phyloP scores from a whole-genome alignment of 352 stramenopile species.

The Phytophthora colocasiae region DNA sequence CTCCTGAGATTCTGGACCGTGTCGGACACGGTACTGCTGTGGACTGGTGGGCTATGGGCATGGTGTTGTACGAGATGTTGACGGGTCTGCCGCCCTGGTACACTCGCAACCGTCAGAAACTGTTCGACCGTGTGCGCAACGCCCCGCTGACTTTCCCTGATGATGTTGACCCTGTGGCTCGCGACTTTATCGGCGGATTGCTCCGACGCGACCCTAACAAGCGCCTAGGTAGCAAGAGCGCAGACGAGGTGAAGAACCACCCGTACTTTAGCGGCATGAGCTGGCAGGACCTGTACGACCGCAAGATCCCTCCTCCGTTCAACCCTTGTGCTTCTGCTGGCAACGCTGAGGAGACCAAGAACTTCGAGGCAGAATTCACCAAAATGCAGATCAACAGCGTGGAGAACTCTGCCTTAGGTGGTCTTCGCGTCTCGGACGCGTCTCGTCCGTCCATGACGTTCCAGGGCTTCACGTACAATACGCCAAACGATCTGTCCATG shows the following conservation, averaged over 20 bases:
- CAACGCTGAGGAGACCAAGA: constrained; percentile 82
- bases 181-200: constrained; percentile 84
- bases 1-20: constrained; percentile 92
- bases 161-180: constrained; percentile 73
- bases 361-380: constrained; percentile 92
- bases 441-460: constrained; percentile 89
- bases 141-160: constrained; percentile 90
- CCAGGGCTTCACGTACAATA: constrained; percentile 92
- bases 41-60: constrained; percentile 94
- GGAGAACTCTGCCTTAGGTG: constrained; percentile 70
- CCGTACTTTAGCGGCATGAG: constrained; percentile 85
- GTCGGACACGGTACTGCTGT: constrained; percentile 91
- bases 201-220: constrained; percentile 84
- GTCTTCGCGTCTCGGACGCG: constrained; percentile 74
- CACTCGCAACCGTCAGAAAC: constrained; percentile 93
- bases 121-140: constrained; percentile 91
- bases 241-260: constrained; percentile 88
- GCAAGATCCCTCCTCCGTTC: constrained; percentile 85
- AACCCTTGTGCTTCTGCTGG: constrained; percentile 77
- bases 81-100: constrained; percentile 93
- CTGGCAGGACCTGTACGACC: constrained; percentile 85
- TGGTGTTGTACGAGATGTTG: constrained; percentile 96
- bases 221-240: constrained; percentile 76
- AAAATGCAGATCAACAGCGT: constrained; percentile 92
- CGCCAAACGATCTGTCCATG: constrained; percentile 88